A percentile compares a stretch with the other conserved stretches of the same genome.
Conservation (phyloP, 192 early-diverging fungal species). For the Podila epicladia region DNA sequence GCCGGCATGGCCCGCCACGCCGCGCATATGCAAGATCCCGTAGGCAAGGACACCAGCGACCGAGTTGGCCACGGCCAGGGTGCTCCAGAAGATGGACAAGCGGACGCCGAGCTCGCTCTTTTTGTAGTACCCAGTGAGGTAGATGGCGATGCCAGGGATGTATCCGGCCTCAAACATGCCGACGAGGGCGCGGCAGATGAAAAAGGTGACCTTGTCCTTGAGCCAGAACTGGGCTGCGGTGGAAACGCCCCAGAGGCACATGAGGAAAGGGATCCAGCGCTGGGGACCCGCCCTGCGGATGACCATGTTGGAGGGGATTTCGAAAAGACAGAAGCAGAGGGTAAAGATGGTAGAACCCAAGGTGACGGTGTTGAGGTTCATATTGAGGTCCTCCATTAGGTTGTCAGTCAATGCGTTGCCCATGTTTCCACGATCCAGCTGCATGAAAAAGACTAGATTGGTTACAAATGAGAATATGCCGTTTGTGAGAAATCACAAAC, state of each 20-base stretch:
- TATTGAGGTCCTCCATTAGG: slow-evolving; percentile 57
- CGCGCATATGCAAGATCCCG: slow-evolving; percentile 64
- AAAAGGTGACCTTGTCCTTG: slow-evolving; percentile 49
- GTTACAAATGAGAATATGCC: background rate
- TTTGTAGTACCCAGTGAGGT: slow-evolving; percentile 62
- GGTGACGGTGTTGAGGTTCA: slow-evolving; percentile 56
- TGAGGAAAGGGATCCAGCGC: slow-evolving; percentile 63
- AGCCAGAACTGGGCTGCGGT: slow-evolving; percentile 49
- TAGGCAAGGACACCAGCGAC: slow-evolving; percentile 66
- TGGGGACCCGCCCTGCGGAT: slow-evolving; percentile 58
- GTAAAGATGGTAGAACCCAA: slow-evolving; percentile 59
- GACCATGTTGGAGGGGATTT: slow-evolving; percentile 62
- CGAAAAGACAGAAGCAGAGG: slow-evolving; percentile 48
- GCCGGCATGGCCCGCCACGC: slow-evolving; percentile 61
- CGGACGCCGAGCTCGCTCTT: slow-evolving; percentile 54
- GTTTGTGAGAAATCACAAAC: background rate
- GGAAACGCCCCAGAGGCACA: slow-evolving; percentile 23
- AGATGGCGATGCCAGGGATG: slow-evolving; percentile 57
- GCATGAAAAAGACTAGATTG: slow-evolving; percentile 41
- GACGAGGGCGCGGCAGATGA: slow-evolving; percentile 59
- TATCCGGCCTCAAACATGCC: slow-evolving; percentile 64
- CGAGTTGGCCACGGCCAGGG: slow-evolving; percentile 62
- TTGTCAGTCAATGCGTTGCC: slow-evolving; percentile 60
- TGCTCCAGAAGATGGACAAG: slow-evolving; percentile 61
- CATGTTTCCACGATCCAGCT: slow-evolving; percentile 61